Evolutionary conservation across 352 stramenopile genomes (phyloP), one percentile per base, ranked within the genome.

Genomic region (Phytophthora hybrid): DNA sequence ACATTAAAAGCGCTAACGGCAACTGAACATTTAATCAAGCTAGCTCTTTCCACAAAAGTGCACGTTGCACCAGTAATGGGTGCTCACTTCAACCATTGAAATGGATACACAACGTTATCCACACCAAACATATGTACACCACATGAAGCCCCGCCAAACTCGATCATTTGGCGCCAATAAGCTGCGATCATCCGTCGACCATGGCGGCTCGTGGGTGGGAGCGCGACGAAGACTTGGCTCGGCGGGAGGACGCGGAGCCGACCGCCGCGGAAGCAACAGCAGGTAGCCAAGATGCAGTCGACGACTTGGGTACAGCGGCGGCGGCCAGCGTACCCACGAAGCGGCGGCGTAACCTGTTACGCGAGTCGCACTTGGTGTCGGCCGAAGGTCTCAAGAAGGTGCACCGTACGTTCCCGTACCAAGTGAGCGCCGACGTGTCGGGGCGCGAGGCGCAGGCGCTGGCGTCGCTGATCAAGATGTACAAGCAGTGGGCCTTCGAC

Each of bases 401-500:
- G 55, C 84, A 91, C 41, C 71, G 78, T 29, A 92, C 79, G 34
- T 95, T 95, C 55, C 83, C 89, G 23, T 91, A 88, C 59, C 87
- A 93, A 69, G 79, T 91, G 11, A 84, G 73, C 26, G 74, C 74
- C 16, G 71, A 80, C 21, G 84, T 94, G 3, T 66, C 75, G 4
- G 87, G 84, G 0, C 81, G 90, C n/a, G 87, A 93, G 76, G 73
- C 82, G 16, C 84, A 93, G 55, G 87, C 89, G 37, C 64, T 96
- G 49, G 76, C 69, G 21, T 87, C 80, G 34, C 70, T 96, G 49
- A 73, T 96, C 11, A 86, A 86, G 52, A 91, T 91, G 84, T 96
- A 96, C 81, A 93, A 92, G 61, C 85, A 96, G 60, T 96, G 89
- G 89, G 89, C 89, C 13, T 96, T 90, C 66, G 89, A 94, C 53